Evolutionary conservation across 2,329 filamentous ascomycete genomes (phyloP), one percentile per base, ranked within the genome.

Genomic region (Alternaria solani): DNA sequence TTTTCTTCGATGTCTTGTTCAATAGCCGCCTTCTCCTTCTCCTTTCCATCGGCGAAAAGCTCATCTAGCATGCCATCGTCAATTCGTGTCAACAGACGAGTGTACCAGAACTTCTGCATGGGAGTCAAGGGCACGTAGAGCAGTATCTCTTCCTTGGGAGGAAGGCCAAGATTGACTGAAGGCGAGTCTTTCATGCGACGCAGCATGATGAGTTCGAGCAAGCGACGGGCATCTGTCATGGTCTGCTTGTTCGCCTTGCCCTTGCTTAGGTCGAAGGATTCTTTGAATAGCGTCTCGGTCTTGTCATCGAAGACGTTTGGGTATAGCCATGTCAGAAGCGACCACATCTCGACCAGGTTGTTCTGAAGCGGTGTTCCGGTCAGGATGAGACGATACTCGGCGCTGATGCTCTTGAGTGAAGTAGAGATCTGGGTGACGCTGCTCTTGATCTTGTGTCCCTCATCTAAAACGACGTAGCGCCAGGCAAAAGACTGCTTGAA

Each of bases 371-470:
- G 86, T 0, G 86, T 88, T 3, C 82, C 84, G 0, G 83, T 86
- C 4, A 86, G 68, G 1, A 86, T 80, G 8, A 86, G 71, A 7
- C 83, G 82, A 57, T 80, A 82, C 48, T 85, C 82, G 0, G 84
- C 79, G 18, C 76, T 77, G 30, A 86, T 66, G 16, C 72, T 75
- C 36, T 81, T 80, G 4, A 86, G 66, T 2, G 80, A 70, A 5
- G 73, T 71, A 0, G 84, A 79, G 12, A 85, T 74, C 20, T 81
- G 76, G 0, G 81, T 80, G 6, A 76, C 70, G 36, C 81, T 81
- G 81, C 97, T 99, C 86, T 99, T 99, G 93, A 99, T 98, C 78
- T 94, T 93, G 80, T 99, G 95, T 80, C 95, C 95, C 84, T 99
- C 95, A 71, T 99, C 95, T 63, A 99, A 94, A 68, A 99, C 97